Base-by-base conservation (phyloP, 192 early-diverging fungal genomes). In the Coemansia sp. region DNA sequence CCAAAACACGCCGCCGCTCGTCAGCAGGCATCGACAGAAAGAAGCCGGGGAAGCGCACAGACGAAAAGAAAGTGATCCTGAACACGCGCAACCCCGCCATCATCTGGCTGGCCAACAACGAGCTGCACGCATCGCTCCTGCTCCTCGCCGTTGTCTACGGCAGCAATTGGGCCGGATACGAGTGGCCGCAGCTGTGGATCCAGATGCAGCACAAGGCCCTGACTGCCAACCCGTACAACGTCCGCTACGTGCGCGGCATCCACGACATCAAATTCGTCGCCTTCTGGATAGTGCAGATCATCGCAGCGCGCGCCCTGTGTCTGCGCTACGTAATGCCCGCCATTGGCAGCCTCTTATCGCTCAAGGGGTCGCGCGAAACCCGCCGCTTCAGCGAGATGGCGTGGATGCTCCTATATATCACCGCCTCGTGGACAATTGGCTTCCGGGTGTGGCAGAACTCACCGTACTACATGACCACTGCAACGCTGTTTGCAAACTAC, bases 211-310 rank as follows among this genome's bases (percentile, higher is more conserved):
- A 79, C 61, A 32, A 49, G 29, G 40, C 66, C 13, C 53, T 20
- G 7, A 53, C 50, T 25, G 50, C 15, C 20, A 23, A 42, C 11
- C 45, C 22, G 17, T 29, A 43, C 25, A 40, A 48, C 9, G 56
- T 36, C 22, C 49, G 65, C 14, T 79, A 66, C 25, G 71, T 74
- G 33, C 67, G 76, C 45, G 88, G 89, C n/a, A 40, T 38, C 9
- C 65, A 86, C 15, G 89, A 92, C 59, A 38, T 81, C 17, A 83
- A 81, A 32, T 87, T 90, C 65, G 83, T 90, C 6, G 55, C 53
- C 29, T 86, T 85, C 69, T 90, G 88, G 88, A 72, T 89, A 23
- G 63, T 89, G 15, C 79, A 80, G 43, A 85, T 90, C 25, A 87
- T 89, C 13, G 86, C 86, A n/a, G 63, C 87, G 17, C 86, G 91